Evolutionary conservation across 75 land plant species (phyloP).

Genomic region (Pseudotsuga menziesii): DNA sequence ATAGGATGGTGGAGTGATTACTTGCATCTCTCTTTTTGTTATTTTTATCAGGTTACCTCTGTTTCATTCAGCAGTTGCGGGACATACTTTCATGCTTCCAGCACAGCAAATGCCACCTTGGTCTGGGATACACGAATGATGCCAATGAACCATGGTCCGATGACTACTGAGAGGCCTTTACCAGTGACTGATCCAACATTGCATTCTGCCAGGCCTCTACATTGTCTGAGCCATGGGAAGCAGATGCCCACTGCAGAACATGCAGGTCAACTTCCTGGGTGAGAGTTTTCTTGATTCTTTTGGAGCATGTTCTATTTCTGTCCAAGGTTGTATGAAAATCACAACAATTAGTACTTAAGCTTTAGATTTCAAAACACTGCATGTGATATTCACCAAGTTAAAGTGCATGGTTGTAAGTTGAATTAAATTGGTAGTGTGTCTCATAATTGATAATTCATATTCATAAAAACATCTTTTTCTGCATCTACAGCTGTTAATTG

Average conservation of each 20-base stretch:
- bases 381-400: too few species aligned
- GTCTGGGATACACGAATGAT: conserved; percentile 52
- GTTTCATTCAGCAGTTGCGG: conserved; percentile 50
- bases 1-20: too few species aligned
- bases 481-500: too few species aligned
- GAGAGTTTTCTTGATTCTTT: background rate
- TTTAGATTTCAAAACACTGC: too few species aligned
- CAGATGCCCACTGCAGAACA: conserved; percentile 52
- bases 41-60: conserved; percentile 41
- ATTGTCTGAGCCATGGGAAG: conserved; percentile 43
- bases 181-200: conserved; percentile 8
- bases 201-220: conserved; percentile 25
- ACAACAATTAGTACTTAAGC: too few species aligned
- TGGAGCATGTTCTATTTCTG: background rate
- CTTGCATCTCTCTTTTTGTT: background rate
- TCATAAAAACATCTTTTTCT: too few species aligned
- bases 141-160: conserved; percentile 33
- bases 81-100: conserved; percentile 45
- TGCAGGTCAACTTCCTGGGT: conserved; percentile 49
- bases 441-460: too few species aligned
- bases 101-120: conserved; percentile 42
- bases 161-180: conserved; percentile 23
- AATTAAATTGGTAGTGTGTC: too few species aligned
- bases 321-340: background rate
- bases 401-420: too few species aligned